These are phyloP conservation scores for Spatholobus suberectus DNA, from an alignment of 306 rosid species.

Conservation along the genomic window DNA sequence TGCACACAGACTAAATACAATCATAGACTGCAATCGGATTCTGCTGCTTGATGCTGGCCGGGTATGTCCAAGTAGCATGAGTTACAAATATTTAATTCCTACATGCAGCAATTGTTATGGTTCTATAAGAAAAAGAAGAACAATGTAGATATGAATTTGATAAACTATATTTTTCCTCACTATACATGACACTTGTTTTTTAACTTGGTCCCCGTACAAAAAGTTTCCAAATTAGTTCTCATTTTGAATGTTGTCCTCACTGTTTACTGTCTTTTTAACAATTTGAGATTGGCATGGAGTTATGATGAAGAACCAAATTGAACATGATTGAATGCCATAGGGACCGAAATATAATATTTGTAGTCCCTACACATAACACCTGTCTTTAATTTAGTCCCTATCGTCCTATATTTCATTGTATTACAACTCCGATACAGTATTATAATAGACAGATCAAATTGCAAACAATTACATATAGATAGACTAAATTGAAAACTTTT, in stretches of 20 bases:
- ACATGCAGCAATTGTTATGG: not conserved
- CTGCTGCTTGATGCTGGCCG: slow-evolving; percentile 79
- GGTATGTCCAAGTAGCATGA: slow-evolving; percentile 53
- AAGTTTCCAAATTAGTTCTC: not conserved
- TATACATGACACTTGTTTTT: not conserved
- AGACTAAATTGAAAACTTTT: not conserved
- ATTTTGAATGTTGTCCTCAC: not conserved
- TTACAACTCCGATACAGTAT: not conserved
- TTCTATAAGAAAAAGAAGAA: not conserved
- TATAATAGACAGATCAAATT: not conserved
- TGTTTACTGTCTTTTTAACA: not conserved
- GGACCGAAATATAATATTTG: not conserved
- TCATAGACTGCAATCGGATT: slow-evolving; percentile 77
- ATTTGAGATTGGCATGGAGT: not conserved
- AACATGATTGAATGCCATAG: not conserved
- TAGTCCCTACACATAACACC: not conserved
- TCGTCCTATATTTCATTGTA: not conserved
- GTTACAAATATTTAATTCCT: not conserved
- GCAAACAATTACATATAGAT: not conserved
- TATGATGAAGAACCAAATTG: not conserved
- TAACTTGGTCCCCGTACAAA: not conserved
- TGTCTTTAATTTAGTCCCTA: not conserved
- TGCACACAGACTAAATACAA: slow-evolving; percentile 89
- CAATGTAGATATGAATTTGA: not conserved
- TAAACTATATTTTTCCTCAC: not conserved